Percentiles rank a stretch among this genome's conserved stretches.
Conservation (phyloP, 768 basidiomycete species). For the Suillus decipiens region DNA sequence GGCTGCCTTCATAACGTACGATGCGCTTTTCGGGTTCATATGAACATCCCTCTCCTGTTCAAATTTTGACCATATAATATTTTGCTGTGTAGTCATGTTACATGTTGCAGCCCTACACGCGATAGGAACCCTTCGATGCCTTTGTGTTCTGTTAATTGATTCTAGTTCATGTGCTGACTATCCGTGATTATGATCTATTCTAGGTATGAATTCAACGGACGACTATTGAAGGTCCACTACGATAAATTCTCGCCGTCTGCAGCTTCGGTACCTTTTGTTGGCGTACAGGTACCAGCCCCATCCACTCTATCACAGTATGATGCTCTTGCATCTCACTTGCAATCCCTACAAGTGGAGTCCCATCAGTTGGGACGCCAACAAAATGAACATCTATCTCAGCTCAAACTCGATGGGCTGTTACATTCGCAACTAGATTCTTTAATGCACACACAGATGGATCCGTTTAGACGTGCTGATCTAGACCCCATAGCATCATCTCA, state of each 20-base stretch:
- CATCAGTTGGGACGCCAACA: slow-evolving; percentile 19
- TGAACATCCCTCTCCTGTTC: not conserved
- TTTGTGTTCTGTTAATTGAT: not conserved
- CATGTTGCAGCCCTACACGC: not conserved
- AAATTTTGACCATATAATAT: not conserved
- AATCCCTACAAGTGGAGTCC: slow-evolving; percentile 7
- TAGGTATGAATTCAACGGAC: slow-evolving; percentile 89
- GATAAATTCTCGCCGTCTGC: slow-evolving; percentile 70
- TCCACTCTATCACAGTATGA: slow-evolving; percentile 25
- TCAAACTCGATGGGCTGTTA: slow-evolving; percentile 19
- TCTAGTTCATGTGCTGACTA: slow-evolving; percentile 12
- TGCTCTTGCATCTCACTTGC: slow-evolving; percentile 16
- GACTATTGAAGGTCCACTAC: slow-evolving; percentile 85
- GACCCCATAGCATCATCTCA: slow-evolving; percentile 29
- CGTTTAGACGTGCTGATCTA: slow-evolving; percentile 29
- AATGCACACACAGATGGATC: slow-evolving; percentile 19
- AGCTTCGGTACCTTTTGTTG: slow-evolving; percentile 27
- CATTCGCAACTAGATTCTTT: slow-evolving; percentile 26
- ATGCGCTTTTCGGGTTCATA: not conserved
- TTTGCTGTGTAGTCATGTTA: not conserved
- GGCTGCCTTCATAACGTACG: not conserved
- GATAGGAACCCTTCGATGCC: not conserved
- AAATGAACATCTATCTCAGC: slow-evolving; percentile 15
- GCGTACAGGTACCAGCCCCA: slow-evolving; percentile 19
- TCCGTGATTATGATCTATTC: slow-evolving; percentile 3